phyloP scores from a whole-genome alignment of 2,329 filamentous ascomycete species.

The Talaromyces albobiverticillius region DNA sequence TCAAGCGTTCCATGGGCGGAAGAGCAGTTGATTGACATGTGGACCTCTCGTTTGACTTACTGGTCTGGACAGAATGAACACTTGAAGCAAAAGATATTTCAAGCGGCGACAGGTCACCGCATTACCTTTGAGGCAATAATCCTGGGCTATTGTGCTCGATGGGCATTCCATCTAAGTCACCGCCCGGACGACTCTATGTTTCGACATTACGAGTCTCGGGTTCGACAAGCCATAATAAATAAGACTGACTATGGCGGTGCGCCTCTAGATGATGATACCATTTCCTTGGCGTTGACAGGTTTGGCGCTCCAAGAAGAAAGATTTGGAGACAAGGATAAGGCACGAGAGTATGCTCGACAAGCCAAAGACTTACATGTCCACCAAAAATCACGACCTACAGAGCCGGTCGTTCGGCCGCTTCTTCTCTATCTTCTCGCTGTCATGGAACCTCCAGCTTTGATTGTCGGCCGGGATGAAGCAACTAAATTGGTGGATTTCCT shows the following conservation, averaged over 20 bases:
- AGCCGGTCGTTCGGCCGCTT: slow-evolving; percentile 25
- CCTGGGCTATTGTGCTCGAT: slow-evolving; percentile 37
- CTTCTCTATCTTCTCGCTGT: slow-evolving; percentile 35
- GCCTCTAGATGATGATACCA: slow-evolving; percentile 25
- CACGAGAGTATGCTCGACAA: slow-evolving; percentile 22
- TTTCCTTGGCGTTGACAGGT: slow-evolving; percentile 33
- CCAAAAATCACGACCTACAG: slow-evolving; percentile 23
- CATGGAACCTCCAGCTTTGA: slow-evolving; percentile 22
- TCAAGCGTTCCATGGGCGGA: slow-evolving; percentile 18
- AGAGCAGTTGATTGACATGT: slow-evolving; percentile 33
- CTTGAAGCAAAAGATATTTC: slow-evolving; percentile 36
- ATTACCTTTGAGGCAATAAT: slow-evolving; percentile 36
- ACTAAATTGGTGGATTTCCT: slow-evolving; percentile 34
- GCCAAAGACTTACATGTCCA: slow-evolving; percentile 32
- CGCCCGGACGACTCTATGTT: slow-evolving; percentile 24
- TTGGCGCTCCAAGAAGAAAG: slow-evolving; percentile 39
- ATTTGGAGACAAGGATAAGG: slow-evolving; percentile 31
- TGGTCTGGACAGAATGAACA: slow-evolving; percentile 41
- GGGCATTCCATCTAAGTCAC: slow-evolving; percentile 28
- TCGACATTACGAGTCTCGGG: slow-evolving; percentile 26
- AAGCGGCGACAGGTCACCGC: slow-evolving; percentile 31
- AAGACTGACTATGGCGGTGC: slow-evolving; percentile 18
- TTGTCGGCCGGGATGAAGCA: slow-evolving; percentile 20
- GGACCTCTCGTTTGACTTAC: slow-evolving; percentile 35
- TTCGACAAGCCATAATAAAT: slow-evolving; percentile 27